Evolutionary conservation across 2,329 filamentous ascomycete species (phyloP).

Genomic region (Teratosphaeriaceae sp.): DNA sequence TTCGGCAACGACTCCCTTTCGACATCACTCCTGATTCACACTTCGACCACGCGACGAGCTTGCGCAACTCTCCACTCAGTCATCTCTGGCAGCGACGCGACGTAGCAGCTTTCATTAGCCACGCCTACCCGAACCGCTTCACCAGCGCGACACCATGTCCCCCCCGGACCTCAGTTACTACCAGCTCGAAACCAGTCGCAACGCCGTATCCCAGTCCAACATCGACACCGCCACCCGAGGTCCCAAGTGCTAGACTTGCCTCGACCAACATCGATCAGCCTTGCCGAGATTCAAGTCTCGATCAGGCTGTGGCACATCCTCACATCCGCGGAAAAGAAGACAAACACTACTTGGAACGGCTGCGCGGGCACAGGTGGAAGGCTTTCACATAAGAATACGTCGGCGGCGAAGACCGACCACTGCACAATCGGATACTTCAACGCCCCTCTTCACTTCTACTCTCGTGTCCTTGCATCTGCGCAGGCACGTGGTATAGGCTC

Average conservation of each 20-base stretch:
- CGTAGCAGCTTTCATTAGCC: slow-evolving; percentile 20
- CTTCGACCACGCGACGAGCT: slow-evolving; percentile 1
- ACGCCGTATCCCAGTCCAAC: slow-evolving; percentile 22
- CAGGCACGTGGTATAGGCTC: slow-evolving; percentile 9
- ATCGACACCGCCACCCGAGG: slow-evolving; percentile 14
- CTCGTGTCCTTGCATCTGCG: slow-evolving; percentile 15
- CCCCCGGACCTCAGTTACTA: slow-evolving; percentile 11
- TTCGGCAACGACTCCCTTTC: slow-evolving; percentile 5
- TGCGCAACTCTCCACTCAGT: slow-evolving; percentile 15
- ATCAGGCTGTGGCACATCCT: slow-evolving; percentile 5
- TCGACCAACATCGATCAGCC: slow-evolving; percentile 3
- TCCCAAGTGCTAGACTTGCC: slow-evolving; percentile 14
- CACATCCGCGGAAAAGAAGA: slow-evolving; percentile 14
- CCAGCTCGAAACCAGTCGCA: slow-evolving; percentile 18
- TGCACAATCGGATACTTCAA: neutral
- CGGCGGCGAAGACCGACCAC: neutral
- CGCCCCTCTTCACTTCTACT: slow-evolving; percentile 2
- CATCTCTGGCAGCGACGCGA: slow-evolving; percentile 13
- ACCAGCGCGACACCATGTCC: slow-evolving; percentile 17
- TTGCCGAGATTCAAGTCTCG: slow-evolving; percentile 5
- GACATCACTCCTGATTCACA: slow-evolving; percentile 3
- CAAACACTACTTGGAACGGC: slow-evolving; percentile 13
- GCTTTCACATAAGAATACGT: neutral
- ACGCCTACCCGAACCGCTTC: slow-evolving; percentile 11
- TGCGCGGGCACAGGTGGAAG: slow-evolving; percentile 7